Conservation (phyloP, 2,329 filamentous ascomycete species). For the Microsporum audouinii region DNA sequence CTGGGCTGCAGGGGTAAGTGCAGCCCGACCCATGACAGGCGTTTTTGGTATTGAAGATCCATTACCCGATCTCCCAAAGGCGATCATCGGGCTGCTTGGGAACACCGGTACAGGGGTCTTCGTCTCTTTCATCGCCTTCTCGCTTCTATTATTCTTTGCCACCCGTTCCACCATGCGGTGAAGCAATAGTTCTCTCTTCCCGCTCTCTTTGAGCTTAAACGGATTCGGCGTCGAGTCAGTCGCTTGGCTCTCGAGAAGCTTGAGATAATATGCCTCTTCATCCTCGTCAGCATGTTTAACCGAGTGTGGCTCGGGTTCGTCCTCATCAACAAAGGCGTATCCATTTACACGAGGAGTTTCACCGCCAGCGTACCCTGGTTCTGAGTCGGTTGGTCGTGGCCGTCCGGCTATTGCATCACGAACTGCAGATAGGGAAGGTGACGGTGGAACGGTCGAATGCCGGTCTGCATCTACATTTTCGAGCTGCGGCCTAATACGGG, state of each 20-base stretch:
- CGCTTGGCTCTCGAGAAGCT: slow-evolving; percentile 21
- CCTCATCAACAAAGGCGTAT: slow-evolving; percentile 87
- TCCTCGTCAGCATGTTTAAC: slow-evolving; percentile 40
- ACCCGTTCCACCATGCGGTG: slow-evolving; percentile 77
- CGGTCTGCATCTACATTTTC: slow-evolving; percentile 15
- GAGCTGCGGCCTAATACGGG: slow-evolving; percentile 50
- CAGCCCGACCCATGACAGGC: slow-evolving; percentile 18
- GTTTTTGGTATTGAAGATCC: slow-evolving; percentile 15
- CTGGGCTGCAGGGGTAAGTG: slow-evolving; percentile 36
- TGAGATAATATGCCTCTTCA: slow-evolving; percentile 32
- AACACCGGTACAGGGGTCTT: slow-evolving; percentile 37
- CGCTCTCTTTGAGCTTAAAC: slow-evolving; percentile 65
- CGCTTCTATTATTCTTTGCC: slow-evolving; percentile 56
- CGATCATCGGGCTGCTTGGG: slow-evolving; percentile 30
- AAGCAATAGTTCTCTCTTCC: slow-evolving; percentile 68
- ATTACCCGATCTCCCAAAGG: slow-evolving; percentile 22
- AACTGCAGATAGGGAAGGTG: slow-evolving; percentile 74
- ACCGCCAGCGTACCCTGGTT: slow-evolving; percentile 49
- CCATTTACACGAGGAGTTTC: slow-evolving; percentile 89
- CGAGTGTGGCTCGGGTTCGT: slow-evolving; percentile 31
- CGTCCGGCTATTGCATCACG: slow-evolving; percentile 71
- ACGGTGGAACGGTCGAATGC: slow-evolving; percentile 48
- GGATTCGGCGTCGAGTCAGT: slow-evolving; percentile 53
- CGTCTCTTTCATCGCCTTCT: slow-evolving; percentile 48
- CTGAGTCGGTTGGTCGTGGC: slow-evolving; percentile 50